Evolutionary conservation across 1,284 basidiomycete genomes (phyloP).

Genomic region (Chondrostereum purpureum): DNA sequence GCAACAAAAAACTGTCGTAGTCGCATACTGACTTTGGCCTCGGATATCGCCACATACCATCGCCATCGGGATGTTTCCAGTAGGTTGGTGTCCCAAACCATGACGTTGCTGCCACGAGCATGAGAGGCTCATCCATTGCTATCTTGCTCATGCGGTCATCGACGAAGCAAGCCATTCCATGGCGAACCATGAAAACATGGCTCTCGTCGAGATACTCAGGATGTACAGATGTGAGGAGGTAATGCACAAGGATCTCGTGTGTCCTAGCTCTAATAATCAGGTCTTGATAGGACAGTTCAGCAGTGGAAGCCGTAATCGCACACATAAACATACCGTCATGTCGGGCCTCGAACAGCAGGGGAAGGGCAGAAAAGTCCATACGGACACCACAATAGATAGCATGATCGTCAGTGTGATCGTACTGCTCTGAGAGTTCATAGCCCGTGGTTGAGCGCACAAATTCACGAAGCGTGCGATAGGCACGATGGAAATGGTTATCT

Average conservation of each 20-base stretch:
- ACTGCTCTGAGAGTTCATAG: neutral
- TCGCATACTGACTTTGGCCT: neutral
- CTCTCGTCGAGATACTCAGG: neutral
- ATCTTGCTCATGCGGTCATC: slow-evolving; percentile 6
- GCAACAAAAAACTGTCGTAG: neutral
- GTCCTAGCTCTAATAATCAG: neutral
- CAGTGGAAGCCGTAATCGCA: no score
- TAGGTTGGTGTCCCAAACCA: slow-evolving; percentile 2
- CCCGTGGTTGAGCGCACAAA: neutral
- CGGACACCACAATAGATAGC: neutral
- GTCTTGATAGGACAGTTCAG: neutral
- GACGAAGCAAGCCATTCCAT: slow-evolving; percentile 4
- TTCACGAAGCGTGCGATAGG: neutral
- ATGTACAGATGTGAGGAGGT: neutral
- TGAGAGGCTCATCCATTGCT: slow-evolving; percentile 9
- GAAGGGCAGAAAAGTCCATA: neutral
- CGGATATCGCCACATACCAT: no score
- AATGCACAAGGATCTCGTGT: neutral
- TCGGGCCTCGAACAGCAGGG: neutral
- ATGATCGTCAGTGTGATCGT: neutral
- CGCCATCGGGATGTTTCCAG: no score
- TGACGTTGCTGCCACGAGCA: slow-evolving; percentile 1
- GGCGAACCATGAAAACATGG: neutral
- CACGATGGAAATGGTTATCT: neutral
- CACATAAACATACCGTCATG: neutral